phyloP scores from a whole-genome alignment of 164 flowering plant genomes.

The Berberis vulgaris region DNA sequence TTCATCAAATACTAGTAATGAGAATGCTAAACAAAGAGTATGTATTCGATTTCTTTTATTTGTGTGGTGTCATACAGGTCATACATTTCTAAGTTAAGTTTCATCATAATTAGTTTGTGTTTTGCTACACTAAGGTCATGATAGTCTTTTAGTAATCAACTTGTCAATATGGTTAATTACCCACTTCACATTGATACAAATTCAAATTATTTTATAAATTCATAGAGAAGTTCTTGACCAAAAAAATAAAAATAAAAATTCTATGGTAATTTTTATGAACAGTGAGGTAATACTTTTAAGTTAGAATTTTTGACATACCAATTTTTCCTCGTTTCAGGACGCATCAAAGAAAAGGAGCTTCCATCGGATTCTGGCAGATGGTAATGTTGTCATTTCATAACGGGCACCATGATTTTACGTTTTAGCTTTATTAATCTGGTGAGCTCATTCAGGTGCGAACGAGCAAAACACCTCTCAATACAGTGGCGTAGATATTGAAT shows the following conservation, averaged over 20 bases:
- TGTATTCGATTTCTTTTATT: conserved; percentile 1
- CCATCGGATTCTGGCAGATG: conserved; percentile 80
- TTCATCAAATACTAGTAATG: conserved; percentile 72
- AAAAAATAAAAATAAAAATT: no score
- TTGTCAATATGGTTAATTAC: no score
- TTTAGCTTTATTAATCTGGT: neutral
- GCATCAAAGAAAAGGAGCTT: conserved; percentile 55
- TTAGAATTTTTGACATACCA: neutral
- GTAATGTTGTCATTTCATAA: conserved; percentile 19
- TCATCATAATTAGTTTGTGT: no score
- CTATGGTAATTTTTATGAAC: no score
- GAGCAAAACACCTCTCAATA: conserved; percentile 37
- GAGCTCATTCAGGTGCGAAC: conserved; percentile 38
- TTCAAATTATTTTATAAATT: no score
- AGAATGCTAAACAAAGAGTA: conserved; percentile 56
- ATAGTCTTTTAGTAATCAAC: no score
- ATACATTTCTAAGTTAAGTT: no score
- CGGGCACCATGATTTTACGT: neutral
- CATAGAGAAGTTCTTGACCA: no score
- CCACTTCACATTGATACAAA: no score
- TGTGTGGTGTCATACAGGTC: neutral
- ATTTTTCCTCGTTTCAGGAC: conserved; percentile 31
- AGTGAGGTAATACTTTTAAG: no score
- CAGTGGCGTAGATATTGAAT: conserved; percentile 12
- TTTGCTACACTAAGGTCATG: no score